These are phyloP conservation scores for Discostella stelligera DNA, from an alignment of 352 stramenopile species.

Conservation along the genomic window DNA sequence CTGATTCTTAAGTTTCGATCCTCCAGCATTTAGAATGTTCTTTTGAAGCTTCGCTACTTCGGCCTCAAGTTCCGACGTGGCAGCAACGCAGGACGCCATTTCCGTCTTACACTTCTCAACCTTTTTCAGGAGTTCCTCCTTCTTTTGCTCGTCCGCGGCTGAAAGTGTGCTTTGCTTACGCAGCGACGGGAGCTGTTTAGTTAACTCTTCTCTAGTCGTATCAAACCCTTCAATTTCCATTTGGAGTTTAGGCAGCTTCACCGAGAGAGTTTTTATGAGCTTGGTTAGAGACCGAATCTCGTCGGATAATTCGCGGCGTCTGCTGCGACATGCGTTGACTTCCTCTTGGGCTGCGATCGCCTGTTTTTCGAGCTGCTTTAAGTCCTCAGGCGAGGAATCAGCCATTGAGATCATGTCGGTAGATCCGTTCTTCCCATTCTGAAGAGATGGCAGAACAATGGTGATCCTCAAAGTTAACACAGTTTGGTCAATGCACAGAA, in stretches of 20 bases:
- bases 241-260: constrained; percentile 88
- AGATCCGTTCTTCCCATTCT: constrained; percentile 52
- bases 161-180: constrained; percentile 87
- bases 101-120: constrained; percentile 89
- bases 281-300: constrained; percentile 87
- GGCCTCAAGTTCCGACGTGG: constrained; percentile 62
- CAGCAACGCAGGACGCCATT: constrained; percentile 70
- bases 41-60: constrained; percentile 92
- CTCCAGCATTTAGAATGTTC: constrained; percentile 92
- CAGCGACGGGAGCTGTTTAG: constrained; percentile 80
- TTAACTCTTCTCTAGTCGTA: constrained; percentile 76
- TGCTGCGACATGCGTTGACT: constrained; percentile 64
- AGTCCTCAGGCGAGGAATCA: constrained; percentile 51
- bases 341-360: constrained; percentile 58
- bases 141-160: constrained; percentile 86
- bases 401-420: constrained; percentile 27
- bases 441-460: constrained; percentile 9
- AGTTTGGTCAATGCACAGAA: neutral
- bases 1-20: constrained; percentile 91
- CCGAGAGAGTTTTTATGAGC: constrained; percentile 87
- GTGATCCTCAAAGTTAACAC: constrained; percentile 1
- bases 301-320: constrained; percentile 66
- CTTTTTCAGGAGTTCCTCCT: constrained; percentile 85
- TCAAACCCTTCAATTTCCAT: constrained; percentile 86
- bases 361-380: constrained; percentile 65